phyloP scores from a whole-genome alignment of 345 rosid genomes.

The Litchi chinensis region DNA sequence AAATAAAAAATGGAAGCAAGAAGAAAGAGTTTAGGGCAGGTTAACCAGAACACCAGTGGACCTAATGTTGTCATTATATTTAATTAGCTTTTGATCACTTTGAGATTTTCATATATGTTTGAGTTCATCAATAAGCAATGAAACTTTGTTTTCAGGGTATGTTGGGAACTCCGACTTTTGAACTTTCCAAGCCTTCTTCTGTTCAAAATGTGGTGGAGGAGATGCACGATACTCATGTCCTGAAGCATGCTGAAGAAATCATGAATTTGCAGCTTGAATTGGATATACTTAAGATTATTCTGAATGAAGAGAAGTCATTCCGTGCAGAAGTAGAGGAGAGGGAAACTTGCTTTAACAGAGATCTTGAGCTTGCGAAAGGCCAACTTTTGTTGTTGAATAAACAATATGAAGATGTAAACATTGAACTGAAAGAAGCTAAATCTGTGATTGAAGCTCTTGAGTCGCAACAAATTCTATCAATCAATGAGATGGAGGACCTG shows the following conservation, averaged over 20 bases:
- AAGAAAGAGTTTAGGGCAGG: background rate
- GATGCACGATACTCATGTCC: conserved; percentile 34
- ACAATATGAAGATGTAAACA: conserved; percentile 47
- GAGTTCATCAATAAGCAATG: background rate
- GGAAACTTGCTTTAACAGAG: conserved; percentile 45
- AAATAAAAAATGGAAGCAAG: background rate
- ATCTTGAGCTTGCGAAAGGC: conserved; percentile 53
- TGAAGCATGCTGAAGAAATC: conserved; percentile 58
- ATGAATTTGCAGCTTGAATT: conserved; percentile 84
- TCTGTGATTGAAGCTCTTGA: conserved; percentile 81
- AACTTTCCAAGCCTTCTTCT: conserved; percentile 1
- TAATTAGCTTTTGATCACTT: conserved; percentile 11
- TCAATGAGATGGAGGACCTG: conserved; percentile 69
- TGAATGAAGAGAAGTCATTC: conserved; percentile 73
- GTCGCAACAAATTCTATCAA: conserved; percentile 68
- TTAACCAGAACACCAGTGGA: background rate
- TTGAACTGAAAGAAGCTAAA: conserved; percentile 63
- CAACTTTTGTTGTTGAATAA: conserved; percentile 41
- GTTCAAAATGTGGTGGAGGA: conserved; percentile 29
- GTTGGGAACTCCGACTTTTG: conserved; percentile 18
- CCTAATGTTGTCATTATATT: background rate
- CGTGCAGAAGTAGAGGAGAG: conserved; percentile 50
- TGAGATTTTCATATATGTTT: conserved; percentile 1
- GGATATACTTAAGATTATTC: conserved; percentile 78
- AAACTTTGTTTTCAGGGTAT: conserved; percentile 39